A percentile compares a stretch with the other conserved stretches of the same genome.
phyloP scores from a whole-genome alignment of 2,329 filamentous ascomycete species.

The Trichothecium roseum region DNA sequence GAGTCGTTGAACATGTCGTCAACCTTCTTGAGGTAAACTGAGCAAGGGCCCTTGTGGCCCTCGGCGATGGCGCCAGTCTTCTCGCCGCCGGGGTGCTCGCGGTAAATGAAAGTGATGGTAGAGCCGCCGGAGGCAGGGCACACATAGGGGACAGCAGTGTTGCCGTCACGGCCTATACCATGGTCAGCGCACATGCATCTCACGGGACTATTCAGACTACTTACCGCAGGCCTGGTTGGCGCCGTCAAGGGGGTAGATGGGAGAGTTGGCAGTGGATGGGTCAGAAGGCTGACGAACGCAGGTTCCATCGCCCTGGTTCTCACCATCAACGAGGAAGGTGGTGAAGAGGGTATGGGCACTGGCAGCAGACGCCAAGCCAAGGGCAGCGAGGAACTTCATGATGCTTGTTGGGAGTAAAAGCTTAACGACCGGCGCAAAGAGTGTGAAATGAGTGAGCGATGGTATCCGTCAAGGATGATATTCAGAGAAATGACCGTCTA shows the following conservation, averaged over 20 bases:
- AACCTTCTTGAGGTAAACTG: conserved; percentile 65
- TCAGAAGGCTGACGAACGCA: conserved; percentile 58
- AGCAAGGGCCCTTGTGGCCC: conserved; percentile 58
- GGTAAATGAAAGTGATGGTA: conserved; percentile 57
- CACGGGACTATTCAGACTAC: conserved; percentile 10
- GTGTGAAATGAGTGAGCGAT: neutral
- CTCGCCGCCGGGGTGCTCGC: conserved; percentile 45
- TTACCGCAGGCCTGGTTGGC: conserved; percentile 62
- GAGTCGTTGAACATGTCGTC: conserved; percentile 39
- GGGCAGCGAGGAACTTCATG: conserved; percentile 23
- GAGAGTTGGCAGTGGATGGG: conserved; percentile 39
- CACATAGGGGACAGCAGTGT: conserved; percentile 32
- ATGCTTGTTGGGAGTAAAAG: conserved; percentile 10
- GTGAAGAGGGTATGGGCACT: conserved; percentile 54
- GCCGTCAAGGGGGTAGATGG: conserved; percentile 46
- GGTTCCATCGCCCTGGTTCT: conserved; percentile 58
- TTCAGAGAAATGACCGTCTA: too few relatives aligned
- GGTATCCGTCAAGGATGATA: too few relatives aligned
- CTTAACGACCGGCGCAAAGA: neutral
- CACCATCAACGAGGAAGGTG: conserved; percentile 50
- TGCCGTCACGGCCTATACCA: conserved; percentile 30
- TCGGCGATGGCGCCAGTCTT: conserved; percentile 45
- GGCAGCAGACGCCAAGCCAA: conserved; percentile 26
- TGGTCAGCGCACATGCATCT: neutral
- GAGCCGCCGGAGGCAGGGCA: conserved; percentile 40